phyloP scores from a whole-genome alignment of 495 filamentous ascomycete genomes.

The Tetracladium setigerum region DNA sequence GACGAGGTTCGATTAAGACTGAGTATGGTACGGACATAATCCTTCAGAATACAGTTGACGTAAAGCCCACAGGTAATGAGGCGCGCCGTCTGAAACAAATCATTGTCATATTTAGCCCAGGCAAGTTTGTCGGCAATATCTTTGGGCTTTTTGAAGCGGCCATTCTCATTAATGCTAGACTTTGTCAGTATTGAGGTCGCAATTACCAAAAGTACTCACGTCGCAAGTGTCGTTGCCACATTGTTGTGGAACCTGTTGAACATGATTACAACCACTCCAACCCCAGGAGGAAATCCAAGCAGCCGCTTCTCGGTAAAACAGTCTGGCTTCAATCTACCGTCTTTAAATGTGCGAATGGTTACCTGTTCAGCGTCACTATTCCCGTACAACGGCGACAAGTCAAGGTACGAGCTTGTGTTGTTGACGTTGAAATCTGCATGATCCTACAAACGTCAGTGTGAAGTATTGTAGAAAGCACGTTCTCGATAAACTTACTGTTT shows the following conservation, averaged over 20 bases:
- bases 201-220: constrained; percentile 4
- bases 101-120: constrained; percentile 69
- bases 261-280: constrained; percentile 67
- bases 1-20: constrained; percentile 71
- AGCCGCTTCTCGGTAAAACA: constrained; percentile 71
- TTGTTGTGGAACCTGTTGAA: constrained; percentile 79
- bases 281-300: constrained; percentile 77
- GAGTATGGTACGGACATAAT: constrained; percentile 80
- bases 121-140: constrained; percentile 41
- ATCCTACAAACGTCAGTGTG: constrained; percentile 7
- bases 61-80: constrained; percentile 76
- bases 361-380: constrained; percentile 72
- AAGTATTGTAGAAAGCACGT: not conserved
- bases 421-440: constrained; percentile 48
- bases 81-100: constrained; percentile 76
- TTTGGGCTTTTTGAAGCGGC: constrained; percentile 56
- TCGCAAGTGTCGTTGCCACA: constrained; percentile 55
- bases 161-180: constrained; percentile 69
- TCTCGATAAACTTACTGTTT: constrained; percentile 18
- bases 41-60: constrained; percentile 75
- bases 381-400: constrained; percentile 80
- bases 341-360: constrained; percentile 66
- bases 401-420: constrained; percentile 76
- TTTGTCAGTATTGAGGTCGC: constrained; percentile 22
- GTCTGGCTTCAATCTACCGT: constrained; percentile 81